These are phyloP conservation scores for Hirschioporus abietinus DNA, from an alignment of 768 basidiomycete species.

Conservation along the genomic window DNA sequence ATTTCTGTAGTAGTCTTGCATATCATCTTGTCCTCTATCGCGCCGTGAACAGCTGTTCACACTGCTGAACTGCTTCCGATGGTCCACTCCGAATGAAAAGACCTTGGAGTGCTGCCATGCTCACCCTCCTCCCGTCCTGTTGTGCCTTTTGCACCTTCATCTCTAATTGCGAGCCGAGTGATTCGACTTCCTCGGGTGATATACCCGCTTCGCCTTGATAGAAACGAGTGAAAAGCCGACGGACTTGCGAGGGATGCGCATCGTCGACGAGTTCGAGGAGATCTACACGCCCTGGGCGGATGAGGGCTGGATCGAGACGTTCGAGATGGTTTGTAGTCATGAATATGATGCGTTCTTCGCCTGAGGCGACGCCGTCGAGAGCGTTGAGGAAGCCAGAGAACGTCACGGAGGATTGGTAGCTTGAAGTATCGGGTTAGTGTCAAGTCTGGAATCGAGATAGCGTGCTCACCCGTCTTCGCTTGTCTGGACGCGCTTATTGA, in stretches of 20 bases:
- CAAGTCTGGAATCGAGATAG: not conserved
- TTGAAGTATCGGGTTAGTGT: slow-evolving; percentile 24
- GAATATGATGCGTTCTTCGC: slow-evolving; percentile 97
- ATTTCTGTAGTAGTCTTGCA: slow-evolving; percentile 6
- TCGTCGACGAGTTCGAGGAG: slow-evolving; percentile 80
- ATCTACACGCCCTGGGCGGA: slow-evolving; percentile 95
- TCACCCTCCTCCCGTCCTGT: slow-evolving; percentile 54
- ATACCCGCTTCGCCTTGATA: slow-evolving; percentile 50
- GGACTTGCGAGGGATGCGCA: slow-evolving; percentile 76
- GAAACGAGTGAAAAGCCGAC: slow-evolving; percentile 74
- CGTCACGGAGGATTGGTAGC: slow-evolving; percentile 92
- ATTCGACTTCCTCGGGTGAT: slow-evolving; percentile 30
- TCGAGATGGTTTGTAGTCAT: slow-evolving; percentile 98
- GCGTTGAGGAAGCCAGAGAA: slow-evolving; percentile 98
- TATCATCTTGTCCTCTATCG: not conserved
- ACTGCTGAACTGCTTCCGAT: slow-evolving; percentile 46
- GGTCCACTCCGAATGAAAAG: slow-evolving; percentile 79
- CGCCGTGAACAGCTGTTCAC: slow-evolving; percentile 35
- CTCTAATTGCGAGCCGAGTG: slow-evolving; percentile 48
- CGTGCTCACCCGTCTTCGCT: slow-evolving; percentile 81
- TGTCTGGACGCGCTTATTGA: slow-evolving; percentile 87
- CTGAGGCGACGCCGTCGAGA: slow-evolving; percentile 94
- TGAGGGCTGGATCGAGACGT: slow-evolving; percentile 86
- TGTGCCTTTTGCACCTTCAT: slow-evolving; percentile 49
- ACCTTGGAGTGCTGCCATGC: slow-evolving; percentile 96